Evolutionary conservation across 805 yeast genomes (phyloP), one percentile per base, ranked within the genome.

Genomic region (Kazachstania taianensis): DNA sequence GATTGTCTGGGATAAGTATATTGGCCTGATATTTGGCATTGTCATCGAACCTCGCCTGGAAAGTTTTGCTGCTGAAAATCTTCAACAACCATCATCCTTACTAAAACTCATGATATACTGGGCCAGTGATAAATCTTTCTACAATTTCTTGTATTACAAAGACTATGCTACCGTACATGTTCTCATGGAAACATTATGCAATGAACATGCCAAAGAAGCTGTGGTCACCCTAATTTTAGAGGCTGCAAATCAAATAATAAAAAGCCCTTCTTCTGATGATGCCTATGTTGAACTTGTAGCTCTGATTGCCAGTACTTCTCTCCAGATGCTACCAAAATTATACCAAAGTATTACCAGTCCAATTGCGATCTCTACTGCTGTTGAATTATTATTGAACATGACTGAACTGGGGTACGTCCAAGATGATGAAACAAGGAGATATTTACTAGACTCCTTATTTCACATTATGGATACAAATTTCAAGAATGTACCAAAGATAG

Each of bases 41-140:
- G 63, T 85, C 16, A 62, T 89, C 10, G 48, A 55, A 15, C 86
- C 94, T 6, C 72, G 94, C 49, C 63, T 92, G 46, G 63, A 41
- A 1, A 63, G 68, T 9, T 89, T 89, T 56, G 79, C 79, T 3
- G 69, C 62, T 28, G 94, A 81, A 48, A 92, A 89, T 53, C 63
- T 80, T 22, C 94, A 85, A 51, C 85, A 81, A 48, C 78, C 89
- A 1, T 85, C 96, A 0, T 70, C 94, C 0, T 53, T 89, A 30
- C 61, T 87, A 72, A 72, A 66, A 38, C 52, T 85, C 7, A 70
- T 89, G 48, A 57, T 73, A 5, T 61, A 70, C 7, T 72, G 94
- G 76, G 62, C 81, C 33, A 52, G 65, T 4, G 53, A 59, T 22
- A 61, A 63, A 5, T 61, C 62, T 16, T 64, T 78, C 26, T 60